Conservation (phyloP, 768 basidiomycete genomes). For the Pisolithus orientalis region DNA sequence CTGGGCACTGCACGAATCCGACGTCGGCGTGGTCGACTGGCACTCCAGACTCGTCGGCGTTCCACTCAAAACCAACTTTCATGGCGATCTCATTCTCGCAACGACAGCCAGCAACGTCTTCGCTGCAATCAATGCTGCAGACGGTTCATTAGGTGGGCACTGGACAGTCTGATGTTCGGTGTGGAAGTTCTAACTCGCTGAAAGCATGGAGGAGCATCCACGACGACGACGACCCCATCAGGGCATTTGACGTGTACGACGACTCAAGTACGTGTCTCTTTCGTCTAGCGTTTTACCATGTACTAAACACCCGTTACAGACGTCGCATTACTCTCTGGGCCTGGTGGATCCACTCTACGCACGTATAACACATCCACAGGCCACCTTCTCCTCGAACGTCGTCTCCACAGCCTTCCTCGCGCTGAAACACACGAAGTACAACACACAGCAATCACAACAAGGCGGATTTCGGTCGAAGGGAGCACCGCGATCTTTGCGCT, state of each 20-base stretch:
- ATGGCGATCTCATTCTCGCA: constrained; percentile 52
- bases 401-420: constrained; percentile 41
- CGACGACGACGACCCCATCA: constrained; percentile 61
- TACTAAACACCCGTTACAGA: constrained; percentile 32
- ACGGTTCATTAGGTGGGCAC: constrained; percentile 55
- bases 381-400: constrained; percentile 56
- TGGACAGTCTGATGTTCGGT: too few species aligned
- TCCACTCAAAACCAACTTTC: constrained; percentile 54
- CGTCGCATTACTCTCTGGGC: constrained; percentile 69
- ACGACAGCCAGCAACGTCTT: constrained; percentile 73
- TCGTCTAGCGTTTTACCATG: neutral
- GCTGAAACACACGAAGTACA: constrained; percentile 46
- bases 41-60: constrained; percentile 72
- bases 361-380: constrained; percentile 62
- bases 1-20: constrained; percentile 59
- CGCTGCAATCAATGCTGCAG: constrained; percentile 59
- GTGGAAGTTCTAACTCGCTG: neutral
- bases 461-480: constrained; percentile 7
- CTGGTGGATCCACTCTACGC: constrained; percentile 63
- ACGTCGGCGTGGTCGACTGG: constrained; percentile 86
- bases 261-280: constrained; percentile 43
- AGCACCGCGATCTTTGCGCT: constrained; percentile 42
- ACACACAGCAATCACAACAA: constrained; percentile 49
- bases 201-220: constrained; percentile 79
- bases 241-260: constrained; percentile 52